These are phyloP conservation scores for Cladosporium sp. DNA, from an alignment of 2,329 filamentous ascomycete species.

Conservation along the genomic window DNA sequence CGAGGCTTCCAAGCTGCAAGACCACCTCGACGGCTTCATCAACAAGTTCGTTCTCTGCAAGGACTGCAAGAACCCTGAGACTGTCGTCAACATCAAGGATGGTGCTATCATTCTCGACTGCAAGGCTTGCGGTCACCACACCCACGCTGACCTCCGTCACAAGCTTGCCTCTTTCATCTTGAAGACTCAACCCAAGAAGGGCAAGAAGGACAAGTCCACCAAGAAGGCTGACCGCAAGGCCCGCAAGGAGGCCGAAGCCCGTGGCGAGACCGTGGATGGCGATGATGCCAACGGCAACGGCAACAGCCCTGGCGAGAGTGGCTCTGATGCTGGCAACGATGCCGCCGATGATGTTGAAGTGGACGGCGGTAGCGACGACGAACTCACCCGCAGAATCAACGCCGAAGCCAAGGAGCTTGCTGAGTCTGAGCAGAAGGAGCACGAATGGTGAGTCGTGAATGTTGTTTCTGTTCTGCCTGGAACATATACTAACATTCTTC, in stretches of 20 bases:
- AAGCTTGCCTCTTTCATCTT: slow-evolving; percentile 97
- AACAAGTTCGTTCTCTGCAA: slow-evolving; percentile 98
- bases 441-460: slow-evolving; percentile 61
- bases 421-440: slow-evolving; percentile 67
- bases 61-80: slow-evolving; percentile 99
- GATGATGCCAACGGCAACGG: slow-evolving; percentile 52
- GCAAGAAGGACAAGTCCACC: slow-evolving; percentile 94
- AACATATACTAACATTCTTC: background rate
- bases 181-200: slow-evolving; percentile 90
- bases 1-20: slow-evolving; percentile 90
- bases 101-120: slow-evolving; percentile 89
- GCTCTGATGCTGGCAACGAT: slow-evolving; percentile 60
- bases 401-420: slow-evolving; percentile 68
- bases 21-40: slow-evolving; percentile 98
- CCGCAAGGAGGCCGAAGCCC: slow-evolving; percentile 64
- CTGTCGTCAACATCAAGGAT: slow-evolving; percentile 91
- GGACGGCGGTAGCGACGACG: slow-evolving; percentile 82
- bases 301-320: slow-evolving; percentile 63
- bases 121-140: slow-evolving; percentile 95
- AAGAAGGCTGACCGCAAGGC: slow-evolving; percentile 85
- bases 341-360: slow-evolving; percentile 63
- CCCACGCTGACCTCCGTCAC: slow-evolving; percentile 84
- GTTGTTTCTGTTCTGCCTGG: background rate
- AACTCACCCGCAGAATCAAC: slow-evolving; percentile 74
- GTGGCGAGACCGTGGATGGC: slow-evolving; percentile 45